phyloP scores from a whole-genome alignment of 208 protist genomes.

The Leishmania braziliensis region DNA sequence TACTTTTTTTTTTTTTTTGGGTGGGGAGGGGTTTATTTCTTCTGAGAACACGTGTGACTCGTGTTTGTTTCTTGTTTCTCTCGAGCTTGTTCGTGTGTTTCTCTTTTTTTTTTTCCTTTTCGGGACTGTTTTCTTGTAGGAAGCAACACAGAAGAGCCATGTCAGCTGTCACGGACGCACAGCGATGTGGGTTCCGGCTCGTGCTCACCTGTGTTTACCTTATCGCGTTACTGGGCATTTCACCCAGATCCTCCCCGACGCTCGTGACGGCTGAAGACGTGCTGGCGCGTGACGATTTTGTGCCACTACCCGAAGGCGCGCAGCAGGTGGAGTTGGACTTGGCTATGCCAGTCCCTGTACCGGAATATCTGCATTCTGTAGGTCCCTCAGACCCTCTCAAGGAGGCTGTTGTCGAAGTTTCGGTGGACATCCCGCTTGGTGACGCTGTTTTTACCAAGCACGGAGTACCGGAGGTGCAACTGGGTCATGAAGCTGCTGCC shows the following conservation, averaged over 20 bases:
- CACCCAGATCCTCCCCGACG: background rate
- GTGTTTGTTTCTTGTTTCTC: background rate
- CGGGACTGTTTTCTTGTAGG: background rate
- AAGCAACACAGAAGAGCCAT: background rate
- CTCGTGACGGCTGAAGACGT: background rate
- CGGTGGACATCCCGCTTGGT: conserved; percentile 1
- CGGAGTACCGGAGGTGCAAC: background rate
- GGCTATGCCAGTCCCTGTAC: background rate
- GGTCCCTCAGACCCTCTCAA: background rate
- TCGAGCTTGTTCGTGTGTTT: background rate
- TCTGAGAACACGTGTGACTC: too few relatives aligned
- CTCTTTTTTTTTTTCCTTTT: background rate
- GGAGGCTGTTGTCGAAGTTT: background rate
- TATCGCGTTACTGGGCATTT: background rate
- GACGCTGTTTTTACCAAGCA: background rate
- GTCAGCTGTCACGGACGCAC: background rate
- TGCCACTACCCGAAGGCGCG: background rate
- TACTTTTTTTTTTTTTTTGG: background rate
- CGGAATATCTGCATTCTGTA: background rate
- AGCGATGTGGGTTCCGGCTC: background rate
- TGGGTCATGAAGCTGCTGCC: background rate
- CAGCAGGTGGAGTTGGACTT: background rate
- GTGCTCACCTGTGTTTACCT: conserved; percentile 2
- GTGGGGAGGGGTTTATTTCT: too few relatives aligned
- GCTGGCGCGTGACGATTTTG: background rate